phyloP scores from a whole-genome alignment of 1,284 basidiomycete genomes.

The Entoloma clypeatum region DNA sequence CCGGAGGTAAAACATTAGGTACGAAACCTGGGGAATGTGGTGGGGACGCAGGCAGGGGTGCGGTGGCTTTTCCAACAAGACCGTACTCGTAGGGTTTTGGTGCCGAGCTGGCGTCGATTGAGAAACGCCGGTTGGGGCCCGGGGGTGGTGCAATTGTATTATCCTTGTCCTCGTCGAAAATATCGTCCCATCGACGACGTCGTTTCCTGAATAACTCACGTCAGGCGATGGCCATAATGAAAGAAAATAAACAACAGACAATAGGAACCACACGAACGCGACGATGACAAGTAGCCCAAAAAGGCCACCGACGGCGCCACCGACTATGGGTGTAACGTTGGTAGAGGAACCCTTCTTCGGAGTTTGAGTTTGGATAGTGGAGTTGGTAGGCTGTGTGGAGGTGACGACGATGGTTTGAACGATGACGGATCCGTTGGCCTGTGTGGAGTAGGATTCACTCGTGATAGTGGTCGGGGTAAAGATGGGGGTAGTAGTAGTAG shows the following conservation, averaged over 20 bases:
- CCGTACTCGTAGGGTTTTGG: conserved; percentile 51
- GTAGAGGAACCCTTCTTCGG: conserved; percentile 20
- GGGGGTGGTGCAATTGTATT: conserved; percentile 16
- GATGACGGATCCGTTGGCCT: conserved; percentile 32
- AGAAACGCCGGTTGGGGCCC: conserved; percentile 25
- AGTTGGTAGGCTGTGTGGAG: conserved; percentile 24
- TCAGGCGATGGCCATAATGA: conserved; percentile 13
- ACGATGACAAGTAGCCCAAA: conserved; percentile 42
- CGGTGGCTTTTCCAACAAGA: conserved; percentile 40
- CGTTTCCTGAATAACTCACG: conserved; percentile 34
- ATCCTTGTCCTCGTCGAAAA: conserved; percentile 42
- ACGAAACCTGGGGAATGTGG: conserved; percentile 30
- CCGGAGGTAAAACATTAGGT: conserved; percentile 17
- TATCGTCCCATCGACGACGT: conserved; percentile 45
- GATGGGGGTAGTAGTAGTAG: conserved; percentile 5
- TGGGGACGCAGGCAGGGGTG: conserved; percentile 32
- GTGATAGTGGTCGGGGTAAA: conserved; percentile 19
- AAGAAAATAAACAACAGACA: conserved; percentile 33
- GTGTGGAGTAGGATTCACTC: conserved; percentile 25
- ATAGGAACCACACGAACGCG: conserved; percentile 43
- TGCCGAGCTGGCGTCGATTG: conserved; percentile 28
- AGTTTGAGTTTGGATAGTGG: conserved; percentile 22
- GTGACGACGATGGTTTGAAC: conserved; percentile 27
- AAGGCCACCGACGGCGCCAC: conserved; percentile 51
- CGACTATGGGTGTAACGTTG: conserved; percentile 45